Conservation (phyloP, 192 early-diverging fungal species). For the Spizellomyces sp. region DNA sequence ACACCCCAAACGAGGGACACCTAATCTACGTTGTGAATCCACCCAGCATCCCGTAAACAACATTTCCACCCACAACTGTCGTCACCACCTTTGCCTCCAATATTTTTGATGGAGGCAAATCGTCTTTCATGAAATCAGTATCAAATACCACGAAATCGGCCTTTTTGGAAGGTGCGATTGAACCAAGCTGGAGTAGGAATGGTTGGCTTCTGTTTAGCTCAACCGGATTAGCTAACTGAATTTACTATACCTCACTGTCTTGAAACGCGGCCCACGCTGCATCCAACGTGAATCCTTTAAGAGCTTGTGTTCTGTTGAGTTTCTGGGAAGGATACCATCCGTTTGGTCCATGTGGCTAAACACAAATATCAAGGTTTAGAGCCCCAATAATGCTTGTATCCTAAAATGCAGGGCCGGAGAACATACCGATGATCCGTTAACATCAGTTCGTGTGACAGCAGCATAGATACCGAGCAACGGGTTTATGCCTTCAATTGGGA, state of each 20-base stretch:
- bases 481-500: constrained; percentile 55
- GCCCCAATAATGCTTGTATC: not conserved
- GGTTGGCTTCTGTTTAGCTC: not conserved
- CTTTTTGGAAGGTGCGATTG: constrained; percentile 47
- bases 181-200: constrained; percentile 31
- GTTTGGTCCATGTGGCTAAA: constrained; percentile 39
- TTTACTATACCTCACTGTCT: constrained; percentile 37
- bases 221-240: not conserved
- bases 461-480: constrained; percentile 58
- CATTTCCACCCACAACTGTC: too few species aligned
- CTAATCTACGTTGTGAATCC: too few species aligned
- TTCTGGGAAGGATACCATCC: constrained; percentile 49
- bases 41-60: too few species aligned
- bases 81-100: constrained; percentile 20
- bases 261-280: constrained; percentile 57
- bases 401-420: constrained; percentile 1
- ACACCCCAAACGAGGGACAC: too few species aligned
- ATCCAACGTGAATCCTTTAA: constrained; percentile 55
- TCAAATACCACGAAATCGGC: constrained; percentile 60
- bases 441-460: constrained; percentile 53
- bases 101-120: constrained; percentile 27
- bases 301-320: constrained; percentile 46
- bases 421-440: constrained; percentile 46
- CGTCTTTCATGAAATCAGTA: constrained; percentile 46
- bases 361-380: not conserved